A percentile compares a stretch with the other conserved stretches of the same genome.
Conservation (phyloP, 345 rosid genomes). For the Eucalyptus viminalis region DNA sequence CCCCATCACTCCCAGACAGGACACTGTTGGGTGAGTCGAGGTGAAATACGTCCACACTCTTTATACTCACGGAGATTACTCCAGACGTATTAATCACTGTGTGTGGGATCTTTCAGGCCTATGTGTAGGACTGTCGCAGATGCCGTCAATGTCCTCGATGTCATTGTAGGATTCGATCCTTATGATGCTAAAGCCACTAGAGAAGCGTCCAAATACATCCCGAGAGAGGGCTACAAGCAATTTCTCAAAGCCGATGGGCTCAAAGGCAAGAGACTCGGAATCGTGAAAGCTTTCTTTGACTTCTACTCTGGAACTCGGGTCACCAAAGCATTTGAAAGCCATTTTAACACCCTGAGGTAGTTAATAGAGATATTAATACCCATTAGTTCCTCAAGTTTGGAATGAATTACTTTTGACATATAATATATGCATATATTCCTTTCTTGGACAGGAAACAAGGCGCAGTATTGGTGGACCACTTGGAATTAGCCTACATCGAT, state of each 20-base stretch:
- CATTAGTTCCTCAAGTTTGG: background rate
- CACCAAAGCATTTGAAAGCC: slow-evolving; percentile 15
- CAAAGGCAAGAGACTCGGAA: slow-evolving; percentile 44
- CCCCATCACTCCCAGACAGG: slow-evolving; percentile 53
- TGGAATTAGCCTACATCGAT: slow-evolving; percentile 23
- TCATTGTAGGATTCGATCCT: slow-evolving; percentile 26
- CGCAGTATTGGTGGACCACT: slow-evolving; percentile 29
- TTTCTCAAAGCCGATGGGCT: slow-evolving; percentile 37
- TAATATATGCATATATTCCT: background rate
- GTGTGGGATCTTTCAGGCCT: slow-evolving; percentile 12
- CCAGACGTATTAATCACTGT: background rate
- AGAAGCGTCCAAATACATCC: slow-evolving; percentile 28
- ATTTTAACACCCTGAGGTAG: slow-evolving; percentile 36
- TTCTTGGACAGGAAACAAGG: slow-evolving; percentile 27
- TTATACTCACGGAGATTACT: background rate
- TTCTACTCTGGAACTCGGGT: background rate
- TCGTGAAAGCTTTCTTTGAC: slow-evolving; percentile 22
- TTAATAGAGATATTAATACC: background rate
- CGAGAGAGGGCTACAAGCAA: slow-evolving; percentile 29
- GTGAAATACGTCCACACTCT: background rate
- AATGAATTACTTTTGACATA: background rate
- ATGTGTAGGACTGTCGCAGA: slow-evolving; percentile 32
- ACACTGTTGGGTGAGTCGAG: slow-evolving; percentile 33
- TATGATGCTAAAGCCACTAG: slow-evolving; percentile 25
- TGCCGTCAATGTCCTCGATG: slow-evolving; percentile 31